phyloP scores from a whole-genome alignment of 208 protist species.

The Trichomonas tenax region DNA sequence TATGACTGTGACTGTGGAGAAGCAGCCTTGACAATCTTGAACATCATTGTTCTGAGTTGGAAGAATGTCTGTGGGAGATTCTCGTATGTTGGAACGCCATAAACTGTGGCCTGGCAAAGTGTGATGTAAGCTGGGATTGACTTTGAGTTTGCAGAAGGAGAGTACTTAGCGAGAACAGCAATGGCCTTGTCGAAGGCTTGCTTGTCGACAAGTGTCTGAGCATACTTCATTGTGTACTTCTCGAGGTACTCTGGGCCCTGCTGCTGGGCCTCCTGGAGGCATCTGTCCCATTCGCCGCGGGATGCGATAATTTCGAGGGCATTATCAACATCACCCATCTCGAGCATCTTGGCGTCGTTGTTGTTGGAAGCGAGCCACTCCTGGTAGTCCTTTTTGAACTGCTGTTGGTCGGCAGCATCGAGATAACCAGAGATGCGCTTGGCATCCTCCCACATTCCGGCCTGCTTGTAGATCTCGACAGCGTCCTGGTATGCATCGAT shows the following conservation, averaged over 20 bases:
- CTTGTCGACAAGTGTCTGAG: neutral
- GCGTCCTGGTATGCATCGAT: neutral
- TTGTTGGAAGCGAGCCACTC: neutral
- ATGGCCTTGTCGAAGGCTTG: neutral
- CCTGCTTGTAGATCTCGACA: neutral
- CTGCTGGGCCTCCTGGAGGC: neutral
- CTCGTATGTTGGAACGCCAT: neutral
- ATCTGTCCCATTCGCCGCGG: neutral
- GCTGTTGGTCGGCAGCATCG: neutral
- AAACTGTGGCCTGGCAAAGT: neutral
- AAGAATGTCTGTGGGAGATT: neutral
- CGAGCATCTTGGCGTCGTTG: neutral
- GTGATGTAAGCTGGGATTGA: neutral
- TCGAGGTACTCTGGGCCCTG: neutral
- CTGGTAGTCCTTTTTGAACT: neutral
- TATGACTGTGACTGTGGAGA: neutral
- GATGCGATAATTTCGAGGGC: neutral
- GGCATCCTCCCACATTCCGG: neutral
- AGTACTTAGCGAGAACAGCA: neutral
- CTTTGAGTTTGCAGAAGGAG: neutral
- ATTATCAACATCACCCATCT: neutral
- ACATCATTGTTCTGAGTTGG: neutral
- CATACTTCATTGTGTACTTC: neutral
- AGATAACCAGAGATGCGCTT: neutral
- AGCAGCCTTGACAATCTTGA: neutral